Conservation (phyloP, 192 early-diverging fungal genomes). For the Backusella tuberculispora region DNA sequence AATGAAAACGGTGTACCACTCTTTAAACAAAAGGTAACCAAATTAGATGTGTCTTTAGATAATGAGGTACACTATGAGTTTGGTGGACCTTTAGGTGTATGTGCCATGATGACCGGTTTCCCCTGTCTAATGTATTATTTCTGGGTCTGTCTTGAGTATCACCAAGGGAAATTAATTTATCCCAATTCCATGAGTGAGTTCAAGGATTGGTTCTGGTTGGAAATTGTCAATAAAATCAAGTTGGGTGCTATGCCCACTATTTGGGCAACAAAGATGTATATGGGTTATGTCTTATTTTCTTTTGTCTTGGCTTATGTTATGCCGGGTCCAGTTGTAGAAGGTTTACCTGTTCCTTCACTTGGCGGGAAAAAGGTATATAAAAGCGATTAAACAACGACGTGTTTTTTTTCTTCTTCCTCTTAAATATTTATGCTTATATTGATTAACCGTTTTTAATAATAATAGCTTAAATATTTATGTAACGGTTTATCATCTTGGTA, state of each 20-base stretch:
- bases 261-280: conserved; percentile 58
- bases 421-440: not conserved
- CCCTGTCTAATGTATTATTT: conserved; percentile 76
- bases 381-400: not conserved
- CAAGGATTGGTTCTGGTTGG: conserved; percentile 42
- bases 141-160: conserved; percentile 71
- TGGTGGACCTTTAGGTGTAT: conserved; percentile 69
- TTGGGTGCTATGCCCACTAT: conserved; percentile 57
- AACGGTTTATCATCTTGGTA: conserved; percentile 59
- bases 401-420: not conserved
- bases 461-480: conserved; percentile 57
- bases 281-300: conserved; percentile 61
- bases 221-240: conserved; percentile 52
- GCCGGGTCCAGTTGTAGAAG: conserved; percentile 69
- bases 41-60: conserved; percentile 59
- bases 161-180: conserved; percentile 56
- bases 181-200: conserved; percentile 43
- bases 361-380: conserved; percentile 43
- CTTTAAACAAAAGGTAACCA: conserved; percentile 32
- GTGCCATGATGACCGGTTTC: conserved; percentile 75
- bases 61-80: conserved; percentile 71
- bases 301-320: conserved; percentile 61
- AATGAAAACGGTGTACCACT: conserved; percentile 37
- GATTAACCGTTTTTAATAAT: conserved; percentile 25
- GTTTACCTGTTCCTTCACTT: conserved; percentile 70